Conservation (phyloP, 2,329 filamentous ascomycete species). For the Phyllosticta citrichinensis region DNA sequence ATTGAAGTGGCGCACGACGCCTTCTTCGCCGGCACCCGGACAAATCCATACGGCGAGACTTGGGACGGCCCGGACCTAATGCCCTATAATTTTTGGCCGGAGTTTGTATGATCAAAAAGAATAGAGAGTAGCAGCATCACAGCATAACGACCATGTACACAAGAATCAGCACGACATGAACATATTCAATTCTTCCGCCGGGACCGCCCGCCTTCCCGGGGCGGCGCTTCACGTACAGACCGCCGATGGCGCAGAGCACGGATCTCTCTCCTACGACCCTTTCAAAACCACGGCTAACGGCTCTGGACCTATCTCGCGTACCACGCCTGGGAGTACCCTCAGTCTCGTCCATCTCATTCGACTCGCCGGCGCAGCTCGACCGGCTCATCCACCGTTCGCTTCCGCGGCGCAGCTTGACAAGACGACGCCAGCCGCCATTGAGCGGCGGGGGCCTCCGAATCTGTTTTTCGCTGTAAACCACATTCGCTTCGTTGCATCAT, state of each 20-base stretch:
- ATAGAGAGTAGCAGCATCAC: neutral
- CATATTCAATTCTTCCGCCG: neutral
- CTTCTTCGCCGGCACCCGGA: slow-evolving; percentile 41
- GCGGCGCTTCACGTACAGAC: neutral
- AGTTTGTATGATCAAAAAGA: slow-evolving; percentile 33
- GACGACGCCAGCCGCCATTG: neutral
- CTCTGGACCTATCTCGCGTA: neutral
- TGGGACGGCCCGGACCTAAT: slow-evolving; percentile 41
- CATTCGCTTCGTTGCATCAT: neutral
- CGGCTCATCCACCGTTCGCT: neutral
- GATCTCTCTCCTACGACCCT: neutral
- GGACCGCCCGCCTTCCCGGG: neutral
- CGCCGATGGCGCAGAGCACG: neutral
- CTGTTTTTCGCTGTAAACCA: neutral
- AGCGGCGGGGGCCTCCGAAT: no score
- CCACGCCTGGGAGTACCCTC: no score
- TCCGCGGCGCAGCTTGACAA: neutral
- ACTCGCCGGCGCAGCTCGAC: no score
- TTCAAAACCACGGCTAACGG: neutral
- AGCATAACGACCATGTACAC: neutral
- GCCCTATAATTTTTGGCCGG: slow-evolving; percentile 42
- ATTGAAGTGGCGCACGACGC: slow-evolving; percentile 45
- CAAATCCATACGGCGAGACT: slow-evolving; percentile 44
- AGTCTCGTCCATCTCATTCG: no score
- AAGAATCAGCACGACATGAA: neutral